Base-by-base conservation (phyloP, 441 rosid genomes). In the Isatis lusitanica region DNA sequence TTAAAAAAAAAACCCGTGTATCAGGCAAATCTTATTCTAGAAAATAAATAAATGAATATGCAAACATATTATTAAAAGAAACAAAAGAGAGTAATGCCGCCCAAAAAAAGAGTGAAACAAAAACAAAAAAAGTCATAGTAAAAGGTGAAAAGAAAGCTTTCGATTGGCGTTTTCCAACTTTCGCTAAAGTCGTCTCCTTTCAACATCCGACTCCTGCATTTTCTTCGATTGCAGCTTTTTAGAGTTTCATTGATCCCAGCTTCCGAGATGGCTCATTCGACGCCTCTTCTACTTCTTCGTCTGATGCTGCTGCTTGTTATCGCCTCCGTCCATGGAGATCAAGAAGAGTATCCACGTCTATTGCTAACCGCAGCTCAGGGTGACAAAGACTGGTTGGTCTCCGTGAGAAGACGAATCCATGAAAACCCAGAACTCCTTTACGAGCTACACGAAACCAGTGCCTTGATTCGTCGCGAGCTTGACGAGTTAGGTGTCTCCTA, bases 341-440 rank as follows among this genome's bases (percentile, higher is more conserved):
- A 76, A 50, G 68, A 76, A 47, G 71, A 40, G 33, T 76, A 76
- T 67, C 43, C 65, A 5, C 63, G 74, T 21, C 68, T 85, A 12
- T 31, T 86, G 33, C 64, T 88, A 38, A 74, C 62, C 35, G 81
- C 82, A 47, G 90, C 94, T 24, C 31, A 66, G 48, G 63, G 67
- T 50, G 83, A 88, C 65, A 82, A 76, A 70, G 86, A 83, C 7
- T 93, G 96, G 96, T 73, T 90, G 40, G 75, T 83, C 18, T 81
- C 85, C 5, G 55, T 91, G n/a, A 83, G 94, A 73, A 82, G 98
- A 79, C 83, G 74, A 74, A 84, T 94, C 84, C 97, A 90, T 56
- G 90, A 91, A 74, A 81, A 86, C 75, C 96, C 96, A 31, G 94
- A 94, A 77, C 89, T 94, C 65, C 68, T 76, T 35, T 94, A 85